Percentiles rank a stretch among this genome's conserved stretches.
Conservation (phyloP, 1,139 yeast species). For the Taphrina deformans region DNA sequence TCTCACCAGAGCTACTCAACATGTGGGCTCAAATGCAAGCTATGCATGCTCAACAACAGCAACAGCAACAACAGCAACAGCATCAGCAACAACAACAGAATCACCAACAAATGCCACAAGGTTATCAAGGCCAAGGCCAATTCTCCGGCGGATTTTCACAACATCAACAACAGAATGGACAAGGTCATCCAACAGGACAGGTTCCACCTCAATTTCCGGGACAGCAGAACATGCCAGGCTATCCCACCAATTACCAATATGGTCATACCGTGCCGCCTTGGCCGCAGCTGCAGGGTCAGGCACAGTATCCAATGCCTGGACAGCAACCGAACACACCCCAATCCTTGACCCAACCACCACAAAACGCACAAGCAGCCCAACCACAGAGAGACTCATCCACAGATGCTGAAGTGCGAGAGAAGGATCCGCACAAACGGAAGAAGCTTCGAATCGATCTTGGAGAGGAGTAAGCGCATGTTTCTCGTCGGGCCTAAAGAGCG, state of each 20-base stretch:
- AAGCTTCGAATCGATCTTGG: neutral
- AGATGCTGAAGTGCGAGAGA: neutral
- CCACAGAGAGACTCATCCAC: neutral
- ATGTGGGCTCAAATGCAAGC: constrained; percentile 9
- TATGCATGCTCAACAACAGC: constrained; percentile 1
- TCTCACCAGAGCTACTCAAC: neutral
- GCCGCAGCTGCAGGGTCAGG: neutral
- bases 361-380: neutral
- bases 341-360: neutral
- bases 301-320: neutral
- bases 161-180: neutral
- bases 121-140: neutral
- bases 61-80: neutral
- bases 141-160: neutral
- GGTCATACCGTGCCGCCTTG: neutral
- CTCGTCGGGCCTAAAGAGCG: neutral
- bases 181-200: neutral
- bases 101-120: neutral
- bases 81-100: neutral
- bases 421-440: neutral
- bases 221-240: neutral
- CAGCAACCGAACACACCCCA: neutral
- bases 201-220: neutral
- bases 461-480: neutral
- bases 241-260: neutral